Evolutionary conservation across 164 flowering plant species (phyloP).

Genomic region (Chimonanthus praecox): DNA sequence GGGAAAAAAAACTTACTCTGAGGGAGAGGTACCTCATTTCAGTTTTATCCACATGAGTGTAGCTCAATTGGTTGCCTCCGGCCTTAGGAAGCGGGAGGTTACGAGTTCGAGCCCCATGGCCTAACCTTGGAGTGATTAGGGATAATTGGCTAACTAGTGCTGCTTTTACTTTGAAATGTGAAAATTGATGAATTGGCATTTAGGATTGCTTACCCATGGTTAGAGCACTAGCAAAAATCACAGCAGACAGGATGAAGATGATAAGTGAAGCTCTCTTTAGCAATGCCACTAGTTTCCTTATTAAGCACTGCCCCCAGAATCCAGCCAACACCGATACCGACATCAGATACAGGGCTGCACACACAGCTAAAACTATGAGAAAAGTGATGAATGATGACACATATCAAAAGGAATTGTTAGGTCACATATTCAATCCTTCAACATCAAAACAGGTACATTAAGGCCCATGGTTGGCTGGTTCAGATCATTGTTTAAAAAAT

Average conservation of each 20-base stretch:
- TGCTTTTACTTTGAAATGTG: not conserved
- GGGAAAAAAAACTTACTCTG: no score
- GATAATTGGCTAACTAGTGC: no score
- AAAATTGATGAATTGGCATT: not conserved
- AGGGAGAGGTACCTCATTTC: no score
- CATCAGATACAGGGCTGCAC: conserved; percentile 22
- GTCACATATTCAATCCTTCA: no score
- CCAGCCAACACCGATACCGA: conserved; percentile 20
- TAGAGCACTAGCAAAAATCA: conserved; percentile 89
- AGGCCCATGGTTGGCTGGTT: no score
- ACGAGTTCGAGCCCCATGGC: not conserved
- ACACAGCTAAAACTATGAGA: not conserved
- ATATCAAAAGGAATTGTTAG: no score
- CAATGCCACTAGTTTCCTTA: conserved; percentile 59
- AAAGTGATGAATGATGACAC: no score
- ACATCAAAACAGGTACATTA: no score
- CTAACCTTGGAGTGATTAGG: no score
- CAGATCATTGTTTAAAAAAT: no score
- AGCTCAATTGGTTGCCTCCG: not conserved
- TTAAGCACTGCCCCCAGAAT: conserved; percentile 49
- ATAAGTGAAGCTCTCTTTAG: conserved; percentile 78
- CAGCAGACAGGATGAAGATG: conserved; percentile 79
- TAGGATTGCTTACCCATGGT: conserved; percentile 62
- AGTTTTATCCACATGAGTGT: not conserved
- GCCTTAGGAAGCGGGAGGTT: not conserved